phyloP scores from a whole-genome alignment of 108 stramenopile genomes.

The Aurantiochytrium sp. region DNA sequence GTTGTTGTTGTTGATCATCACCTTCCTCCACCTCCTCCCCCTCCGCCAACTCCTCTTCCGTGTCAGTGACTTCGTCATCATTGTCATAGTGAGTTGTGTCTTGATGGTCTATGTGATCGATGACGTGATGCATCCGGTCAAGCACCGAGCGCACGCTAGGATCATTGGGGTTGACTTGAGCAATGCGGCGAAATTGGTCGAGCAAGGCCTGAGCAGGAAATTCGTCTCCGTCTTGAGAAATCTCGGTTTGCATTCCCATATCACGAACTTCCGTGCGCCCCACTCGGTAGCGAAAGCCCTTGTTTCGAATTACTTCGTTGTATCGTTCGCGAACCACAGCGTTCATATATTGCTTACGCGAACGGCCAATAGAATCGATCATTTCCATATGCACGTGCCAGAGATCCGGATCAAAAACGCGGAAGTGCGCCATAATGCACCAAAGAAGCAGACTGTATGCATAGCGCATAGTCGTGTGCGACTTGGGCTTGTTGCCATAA shows the following conservation, averaged over 20 bases:
- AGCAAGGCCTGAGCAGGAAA: background rate
- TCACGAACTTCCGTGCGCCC: background rate
- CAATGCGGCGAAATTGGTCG: background rate
- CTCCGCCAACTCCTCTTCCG: too few relatives aligned
- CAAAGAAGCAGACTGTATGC: background rate
- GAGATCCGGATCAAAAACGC: background rate
- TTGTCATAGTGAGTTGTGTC: background rate
- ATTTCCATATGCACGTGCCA: background rate
- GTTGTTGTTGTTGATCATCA: too few relatives aligned
- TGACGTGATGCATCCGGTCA: background rate
- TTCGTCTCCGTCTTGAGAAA: background rate
- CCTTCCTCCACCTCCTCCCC: too few relatives aligned
- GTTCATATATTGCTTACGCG: background rate
- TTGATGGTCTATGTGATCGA: background rate
- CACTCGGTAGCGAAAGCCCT: background rate
- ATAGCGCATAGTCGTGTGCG: background rate
- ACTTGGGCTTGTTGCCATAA: background rate
- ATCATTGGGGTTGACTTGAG: background rate
- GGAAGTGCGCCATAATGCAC: background rate
- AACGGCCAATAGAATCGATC: background rate
- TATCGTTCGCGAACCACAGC: background rate
- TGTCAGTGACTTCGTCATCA: background rate
- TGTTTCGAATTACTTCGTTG: background rate
- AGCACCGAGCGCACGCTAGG: background rate
- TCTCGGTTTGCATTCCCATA: background rate